phyloP scores from a whole-genome alignment of 352 stramenopile species.

The Phytophthora parvispora region DNA sequence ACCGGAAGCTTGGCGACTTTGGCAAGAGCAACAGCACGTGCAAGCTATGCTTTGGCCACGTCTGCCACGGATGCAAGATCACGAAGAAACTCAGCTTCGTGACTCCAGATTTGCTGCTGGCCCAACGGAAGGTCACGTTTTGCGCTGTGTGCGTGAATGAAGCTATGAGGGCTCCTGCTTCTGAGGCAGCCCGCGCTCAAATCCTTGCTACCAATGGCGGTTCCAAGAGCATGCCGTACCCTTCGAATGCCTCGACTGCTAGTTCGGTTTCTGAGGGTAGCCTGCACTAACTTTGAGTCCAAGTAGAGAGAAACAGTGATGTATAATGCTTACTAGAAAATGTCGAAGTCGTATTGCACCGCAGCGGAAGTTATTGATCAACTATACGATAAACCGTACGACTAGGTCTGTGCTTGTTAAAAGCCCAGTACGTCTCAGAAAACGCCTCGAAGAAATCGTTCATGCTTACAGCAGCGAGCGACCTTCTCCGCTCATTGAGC shows the following conservation, averaged over 20 bases:
- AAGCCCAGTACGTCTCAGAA: no score
- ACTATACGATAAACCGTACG: no score
- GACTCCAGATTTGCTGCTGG: constrained; percentile 38
- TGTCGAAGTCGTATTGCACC: no score
- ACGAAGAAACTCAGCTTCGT: constrained; percentile 50
- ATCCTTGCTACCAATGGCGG: constrained; percentile 17
- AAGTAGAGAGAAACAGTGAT: no score
- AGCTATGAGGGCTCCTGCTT: constrained; percentile 31
- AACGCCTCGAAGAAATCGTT: no score
- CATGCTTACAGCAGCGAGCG: no score
- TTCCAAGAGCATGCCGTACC: constrained; percentile 19
- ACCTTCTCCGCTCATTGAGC: no score
- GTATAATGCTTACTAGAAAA: no score
- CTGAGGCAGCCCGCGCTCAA: constrained; percentile 33
- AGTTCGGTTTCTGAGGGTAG: constrained; percentile 33
- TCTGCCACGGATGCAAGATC: constrained; percentile 47
- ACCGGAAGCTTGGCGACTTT: constrained; percentile 30
- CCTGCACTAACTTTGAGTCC: constrained; percentile 7
- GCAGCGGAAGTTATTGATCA: no score
- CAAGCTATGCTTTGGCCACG: constrained; percentile 41
- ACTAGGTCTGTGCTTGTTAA: no score
- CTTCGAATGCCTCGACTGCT: constrained; percentile 25
- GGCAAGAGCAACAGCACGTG: constrained; percentile 43
- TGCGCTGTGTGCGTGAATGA: constrained; percentile 42
- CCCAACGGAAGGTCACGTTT: constrained; percentile 46